Percentiles rank a stretch among this genome's conserved stretches.
phyloP scores from a whole-genome alignment of 768 basidiomycete species.

The Calocybe gangraenosa region DNA sequence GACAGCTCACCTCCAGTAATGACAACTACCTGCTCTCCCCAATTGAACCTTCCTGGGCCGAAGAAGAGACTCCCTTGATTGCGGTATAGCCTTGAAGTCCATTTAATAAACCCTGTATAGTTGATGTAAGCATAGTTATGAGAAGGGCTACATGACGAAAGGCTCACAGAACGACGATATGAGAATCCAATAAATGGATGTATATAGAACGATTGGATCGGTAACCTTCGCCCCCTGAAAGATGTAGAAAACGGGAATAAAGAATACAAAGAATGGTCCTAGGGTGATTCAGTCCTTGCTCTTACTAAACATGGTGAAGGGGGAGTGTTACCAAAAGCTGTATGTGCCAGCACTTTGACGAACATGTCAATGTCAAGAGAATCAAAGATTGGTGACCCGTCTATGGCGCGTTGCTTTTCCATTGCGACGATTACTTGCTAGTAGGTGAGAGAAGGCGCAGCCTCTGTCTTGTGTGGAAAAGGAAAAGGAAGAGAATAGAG shows the following conservation, averaged over 20 bases:
- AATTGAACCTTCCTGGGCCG: slow-evolving; percentile 60
- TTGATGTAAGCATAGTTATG: not conserved
- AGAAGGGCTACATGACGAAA: slow-evolving; percentile 1
- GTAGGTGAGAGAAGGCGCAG: slow-evolving; percentile 22
- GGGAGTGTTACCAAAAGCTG: slow-evolving; percentile 64
- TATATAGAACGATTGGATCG: slow-evolving; percentile 47
- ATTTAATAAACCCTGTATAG: slow-evolving; percentile 57
- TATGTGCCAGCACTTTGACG: slow-evolving; percentile 74
- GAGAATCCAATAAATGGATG: slow-evolving; percentile 51
- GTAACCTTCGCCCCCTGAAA: slow-evolving; percentile 59
- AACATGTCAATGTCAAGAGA: slow-evolving; percentile 72
- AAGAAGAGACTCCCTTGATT: slow-evolving; percentile 69
- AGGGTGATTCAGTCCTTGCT: slow-evolving; percentile 7
- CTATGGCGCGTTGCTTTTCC: slow-evolving; percentile 19
- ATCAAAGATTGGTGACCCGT: slow-evolving; percentile 58
- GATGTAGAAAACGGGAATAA: slow-evolving; percentile 74
- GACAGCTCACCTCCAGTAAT: slow-evolving; percentile 77
- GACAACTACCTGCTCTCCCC: slow-evolving; percentile 87
- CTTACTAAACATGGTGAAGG: not conserved
- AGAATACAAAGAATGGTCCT: slow-evolving; percentile 85
- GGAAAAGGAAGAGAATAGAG: not conserved
- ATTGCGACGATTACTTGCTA: slow-evolving; percentile 8
- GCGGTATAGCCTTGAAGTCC: slow-evolving; percentile 69
- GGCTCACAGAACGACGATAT: slow-evolving; percentile 61
- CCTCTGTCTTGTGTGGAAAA: slow-evolving; percentile 13